phyloP scores from a whole-genome alignment of 768 basidiomycete genomes.

The Boletus insuetus region DNA sequence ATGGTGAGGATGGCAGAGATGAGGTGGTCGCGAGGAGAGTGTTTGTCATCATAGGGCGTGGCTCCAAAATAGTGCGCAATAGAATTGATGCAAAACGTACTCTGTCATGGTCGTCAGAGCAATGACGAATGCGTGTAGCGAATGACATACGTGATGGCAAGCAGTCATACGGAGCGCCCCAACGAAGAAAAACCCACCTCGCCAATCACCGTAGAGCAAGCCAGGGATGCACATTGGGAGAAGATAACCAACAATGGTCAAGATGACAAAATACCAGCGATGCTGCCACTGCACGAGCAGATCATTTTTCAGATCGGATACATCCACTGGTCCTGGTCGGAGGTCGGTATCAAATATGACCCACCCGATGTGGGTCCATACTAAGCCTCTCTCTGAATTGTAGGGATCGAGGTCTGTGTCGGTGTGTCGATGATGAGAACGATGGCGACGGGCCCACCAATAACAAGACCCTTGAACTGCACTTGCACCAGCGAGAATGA shows the following conservation, averaged over 20 bases:
- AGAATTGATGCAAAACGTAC: slow-evolving; percentile 88
- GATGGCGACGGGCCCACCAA: slow-evolving; percentile 85
- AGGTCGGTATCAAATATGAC: slow-evolving; percentile 75
- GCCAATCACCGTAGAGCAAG: slow-evolving; percentile 70
- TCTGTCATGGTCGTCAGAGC: slow-evolving; percentile 37
- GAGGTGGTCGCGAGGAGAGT: slow-evolving; percentile 75
- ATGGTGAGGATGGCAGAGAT: slow-evolving; percentile 81
- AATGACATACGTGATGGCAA: slow-evolving; percentile 71
- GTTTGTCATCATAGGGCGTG: slow-evolving; percentile 77
- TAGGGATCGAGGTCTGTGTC: slow-evolving; percentile 88
- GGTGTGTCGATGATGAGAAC: slow-evolving; percentile 81
- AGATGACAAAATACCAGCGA: slow-evolving; percentile 62
- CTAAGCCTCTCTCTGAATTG: slow-evolving; percentile 70
- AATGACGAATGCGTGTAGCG: not conserved
- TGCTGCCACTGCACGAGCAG: slow-evolving; percentile 77
- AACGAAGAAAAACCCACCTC: slow-evolving; percentile 74
- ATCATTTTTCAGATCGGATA: slow-evolving; percentile 70
- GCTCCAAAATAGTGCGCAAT: slow-evolving; percentile 83
- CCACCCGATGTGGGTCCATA: slow-evolving; percentile 85
- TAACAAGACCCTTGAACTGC: slow-evolving; percentile 85
- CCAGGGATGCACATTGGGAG: slow-evolving; percentile 71
- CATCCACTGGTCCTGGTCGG: slow-evolving; percentile 67
- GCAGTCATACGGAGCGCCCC: slow-evolving; percentile 69
- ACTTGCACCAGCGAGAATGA: slow-evolving; percentile 73
- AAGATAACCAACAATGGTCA: slow-evolving; percentile 65